phyloP scores from a whole-genome alignment of 257 asterid species.

The Euphrasia confusa region DNA sequence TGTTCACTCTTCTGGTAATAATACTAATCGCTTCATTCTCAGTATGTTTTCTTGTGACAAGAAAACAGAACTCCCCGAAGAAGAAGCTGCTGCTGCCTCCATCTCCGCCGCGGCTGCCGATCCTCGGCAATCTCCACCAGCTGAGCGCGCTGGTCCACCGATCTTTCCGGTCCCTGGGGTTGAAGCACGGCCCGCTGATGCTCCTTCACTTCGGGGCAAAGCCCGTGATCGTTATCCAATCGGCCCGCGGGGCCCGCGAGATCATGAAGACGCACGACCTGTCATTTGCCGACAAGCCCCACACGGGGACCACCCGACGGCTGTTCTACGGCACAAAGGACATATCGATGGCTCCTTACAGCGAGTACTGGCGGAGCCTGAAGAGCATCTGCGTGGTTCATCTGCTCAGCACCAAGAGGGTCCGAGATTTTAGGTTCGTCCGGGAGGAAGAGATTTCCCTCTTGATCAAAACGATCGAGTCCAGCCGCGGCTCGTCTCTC shows the following conservation, averaged over 20 bases:
- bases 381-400: slow-evolving; percentile 39
- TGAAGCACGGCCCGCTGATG: slow-evolving; percentile 44
- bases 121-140: slow-evolving; percentile 57
- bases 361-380: slow-evolving; percentile 48
- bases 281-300: slow-evolving; percentile 38
- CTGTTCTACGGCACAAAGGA: slow-evolving; percentile 32
- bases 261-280: slow-evolving; percentile 54
- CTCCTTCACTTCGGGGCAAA: slow-evolving; percentile 42
- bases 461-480: slow-evolving; percentile 31
- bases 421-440: slow-evolving; percentile 29
- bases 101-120: slow-evolving; percentile 48
- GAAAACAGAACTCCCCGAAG: slow-evolving; percentile 8
- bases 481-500: slow-evolving; percentile 14
- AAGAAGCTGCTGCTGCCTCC: slow-evolving; percentile 33
- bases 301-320: slow-evolving; percentile 8
- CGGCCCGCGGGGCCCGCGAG: slow-evolving; percentile 43
- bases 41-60: slow-evolving; percentile 16
- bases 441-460: slow-evolving; percentile 40
- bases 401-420: slow-evolving; percentile 44
- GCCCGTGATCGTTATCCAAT: slow-evolving; percentile 43
- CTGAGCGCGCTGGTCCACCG: slow-evolving; percentile 34
- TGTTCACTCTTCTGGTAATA: not conserved
- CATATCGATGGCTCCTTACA: slow-evolving; percentile 35
- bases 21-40: not conserved
- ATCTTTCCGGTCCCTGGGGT: slow-evolving; percentile 34